Percentiles rank a stretch among this genome's conserved stretches.
Conservation (phyloP, 495 filamentous ascomycete genomes). For the Aspergillus funiculosus region DNA sequence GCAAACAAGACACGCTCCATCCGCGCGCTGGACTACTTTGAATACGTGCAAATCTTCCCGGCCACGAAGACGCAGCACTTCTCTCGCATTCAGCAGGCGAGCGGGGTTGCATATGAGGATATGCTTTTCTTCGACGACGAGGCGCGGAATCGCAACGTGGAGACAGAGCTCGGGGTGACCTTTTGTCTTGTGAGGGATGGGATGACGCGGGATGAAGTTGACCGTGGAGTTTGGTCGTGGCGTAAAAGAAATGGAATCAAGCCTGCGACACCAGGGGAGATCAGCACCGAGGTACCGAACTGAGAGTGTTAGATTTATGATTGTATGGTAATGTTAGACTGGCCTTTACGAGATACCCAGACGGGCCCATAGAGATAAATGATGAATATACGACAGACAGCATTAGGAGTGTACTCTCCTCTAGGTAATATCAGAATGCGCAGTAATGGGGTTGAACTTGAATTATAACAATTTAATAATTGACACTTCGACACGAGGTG, state of each 20-base stretch:
- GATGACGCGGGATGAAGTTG: conserved; percentile 70
- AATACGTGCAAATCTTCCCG: conserved; percentile 82
- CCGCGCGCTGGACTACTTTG: conserved; percentile 70
- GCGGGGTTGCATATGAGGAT: conserved; percentile 59
- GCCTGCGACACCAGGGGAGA: conserved; percentile 8
- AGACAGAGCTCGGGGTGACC: conserved; percentile 69
- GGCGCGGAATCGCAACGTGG: conserved; percentile 76
- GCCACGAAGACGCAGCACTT: conserved; percentile 85
- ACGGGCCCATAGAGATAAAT: too few species aligned
- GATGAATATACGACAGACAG: too few species aligned
- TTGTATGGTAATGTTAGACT: too few species aligned
- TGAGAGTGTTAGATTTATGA: too few species aligned
- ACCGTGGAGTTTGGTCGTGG: conserved; percentile 77
- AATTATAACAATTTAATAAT: too few species aligned
- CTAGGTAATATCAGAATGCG: not conserved
- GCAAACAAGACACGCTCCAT: conserved; percentile 34
- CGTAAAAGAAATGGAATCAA: conserved; percentile 61
- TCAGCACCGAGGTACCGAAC: not conserved
- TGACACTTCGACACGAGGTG: too few species aligned
- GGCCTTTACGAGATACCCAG: too few species aligned
- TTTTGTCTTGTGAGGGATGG: conserved; percentile 79
- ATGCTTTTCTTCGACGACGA: conserved; percentile 99
- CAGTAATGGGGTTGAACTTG: not conserved
- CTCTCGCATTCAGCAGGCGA: conserved; percentile 58
- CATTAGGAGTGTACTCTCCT: too few species aligned